Conservation (phyloP, 768 basidiomycete species). For the Rhodotorula paludigena region DNA sequence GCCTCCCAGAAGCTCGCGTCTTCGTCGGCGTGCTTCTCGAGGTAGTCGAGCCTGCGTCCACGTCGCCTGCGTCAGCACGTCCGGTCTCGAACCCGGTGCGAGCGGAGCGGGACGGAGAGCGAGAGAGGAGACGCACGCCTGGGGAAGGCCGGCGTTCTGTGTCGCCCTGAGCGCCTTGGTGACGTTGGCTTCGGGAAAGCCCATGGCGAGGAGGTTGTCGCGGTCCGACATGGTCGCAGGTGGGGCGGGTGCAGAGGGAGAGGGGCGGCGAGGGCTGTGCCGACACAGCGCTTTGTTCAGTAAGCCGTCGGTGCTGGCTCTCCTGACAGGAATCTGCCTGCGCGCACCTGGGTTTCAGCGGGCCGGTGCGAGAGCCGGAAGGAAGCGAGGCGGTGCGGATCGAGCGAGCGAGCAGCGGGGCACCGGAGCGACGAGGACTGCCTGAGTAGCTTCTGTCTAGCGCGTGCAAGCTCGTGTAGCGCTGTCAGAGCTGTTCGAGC, state of each 20-base stretch:
- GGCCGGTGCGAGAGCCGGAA: no score
- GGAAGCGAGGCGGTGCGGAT: no score
- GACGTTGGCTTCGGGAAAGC: conserved; percentile 17
- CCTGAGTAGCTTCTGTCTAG: no score
- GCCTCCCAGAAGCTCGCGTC: conserved; percentile 11
- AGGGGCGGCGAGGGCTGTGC: no score
- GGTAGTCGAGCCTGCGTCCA: conserved; percentile 47
- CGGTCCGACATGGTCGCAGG: conserved; percentile 16
- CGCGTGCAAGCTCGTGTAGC: no score
- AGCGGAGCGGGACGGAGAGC: neutral
- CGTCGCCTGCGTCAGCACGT: neutral
- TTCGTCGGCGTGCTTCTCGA: conserved; percentile 25
- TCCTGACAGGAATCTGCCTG: no score
- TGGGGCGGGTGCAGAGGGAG: neutral
- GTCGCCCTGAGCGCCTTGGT: conserved; percentile 5
- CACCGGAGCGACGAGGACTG: no score
- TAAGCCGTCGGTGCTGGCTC: no score
- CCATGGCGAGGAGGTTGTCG: conserved; percentile 26
- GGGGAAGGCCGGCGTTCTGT: neutral
- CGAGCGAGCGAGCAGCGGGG: no score
- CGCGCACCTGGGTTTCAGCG: no score
- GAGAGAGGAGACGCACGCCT: conserved; percentile 1
- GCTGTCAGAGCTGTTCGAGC: no score
- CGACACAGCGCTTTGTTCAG: no score
- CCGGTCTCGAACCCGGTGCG: neutral